Base-by-base conservation (phyloP, 2,329 filamentous ascomycete species). In the Paraconiothyrium brasiliense region DNA sequence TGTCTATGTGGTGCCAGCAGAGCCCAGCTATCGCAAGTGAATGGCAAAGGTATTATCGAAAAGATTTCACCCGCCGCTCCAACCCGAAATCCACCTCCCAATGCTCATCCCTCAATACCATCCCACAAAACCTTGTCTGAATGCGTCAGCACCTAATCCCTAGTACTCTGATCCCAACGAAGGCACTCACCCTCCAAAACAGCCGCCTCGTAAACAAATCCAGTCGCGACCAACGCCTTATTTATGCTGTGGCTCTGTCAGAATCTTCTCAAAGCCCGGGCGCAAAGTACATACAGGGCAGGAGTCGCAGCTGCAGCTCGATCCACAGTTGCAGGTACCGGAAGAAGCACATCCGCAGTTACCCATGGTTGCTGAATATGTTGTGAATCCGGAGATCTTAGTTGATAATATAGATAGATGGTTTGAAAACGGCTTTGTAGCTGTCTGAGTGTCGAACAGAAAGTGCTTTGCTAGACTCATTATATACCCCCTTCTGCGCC, bases 341-440 rank as follows among this genome's bases (percentile, higher is more conserved):
- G 39, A 55, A 46, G 52, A 55, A 44, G 52, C 52, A 44, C 52
- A 55, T 24, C 39, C 52, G 39, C 52, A 55, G 52, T 55, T 55
- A 24, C 50, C 50, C 50, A 54, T 54, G 22, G 14, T 54, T 37
- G 30, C 43, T 30, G 10, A 10, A 9, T 54, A 10, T 6, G 20
- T 30, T 16, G 20, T 22, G n/a, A 1, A 3, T 54, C 20, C 22
- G 10, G 3, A 14, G 35, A 16, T 39, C 20, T 20, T 1, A 20
- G 20, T 20, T 20, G 20, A 20, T 20, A 20, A 20, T 2, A 24
- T 32, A 35, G 16, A 34, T 20, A 20, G 8, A 20, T 35, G 16
- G 14, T 24, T 16, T 34, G 13, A 20, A 20, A 9, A 16, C 8
- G 6, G 39, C 34, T 24, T 6, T 22, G n/a, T 2, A 30, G 7